Conservation (phyloP, 345 rosid genomes). For the Rhodomyrtus tomentosa region DNA sequence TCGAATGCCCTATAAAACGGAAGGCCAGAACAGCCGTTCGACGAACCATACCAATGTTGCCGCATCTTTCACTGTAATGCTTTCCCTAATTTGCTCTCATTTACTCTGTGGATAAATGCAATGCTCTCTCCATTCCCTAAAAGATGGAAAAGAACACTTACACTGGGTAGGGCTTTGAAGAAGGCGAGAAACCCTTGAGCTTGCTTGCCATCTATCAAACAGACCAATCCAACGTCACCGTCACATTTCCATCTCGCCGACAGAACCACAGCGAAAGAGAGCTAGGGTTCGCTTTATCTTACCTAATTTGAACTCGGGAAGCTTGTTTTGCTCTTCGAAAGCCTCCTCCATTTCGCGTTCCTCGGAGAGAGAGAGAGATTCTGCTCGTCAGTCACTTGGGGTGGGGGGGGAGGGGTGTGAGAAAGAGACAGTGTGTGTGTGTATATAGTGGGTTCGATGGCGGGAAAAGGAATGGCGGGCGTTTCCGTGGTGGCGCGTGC, state of each 20-base stretch:
- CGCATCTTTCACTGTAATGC: background rate
- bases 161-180: conserved; percentile 81
- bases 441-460: conserved; percentile 15
- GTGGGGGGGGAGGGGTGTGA: background rate
- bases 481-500: conserved; percentile 11
- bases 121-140: background rate
- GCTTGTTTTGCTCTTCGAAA: conserved; percentile 53
- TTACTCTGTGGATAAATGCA: background rate
- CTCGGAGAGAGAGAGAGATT: background rate
- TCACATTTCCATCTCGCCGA: background rate
- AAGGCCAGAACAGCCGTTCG: background rate
- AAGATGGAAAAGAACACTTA: conserved; percentile 12
- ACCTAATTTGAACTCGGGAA: conserved; percentile 95
- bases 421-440: background rate
- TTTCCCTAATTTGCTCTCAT: background rate
- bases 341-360: conserved; percentile 32
- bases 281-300: conserved; percentile 10
- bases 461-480: conserved; percentile 47
- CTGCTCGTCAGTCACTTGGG: background rate
- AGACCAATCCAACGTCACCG: background rate
- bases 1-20: background rate
- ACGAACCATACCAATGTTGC: background rate
- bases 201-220: conserved; percentile 65
- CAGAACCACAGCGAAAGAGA: background rate
- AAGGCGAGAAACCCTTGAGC: conserved; percentile 95